Percentiles rank a stretch among this genome's conserved stretches.
Evolutionary conservation across 2,329 filamentous ascomycete species (phyloP).

Genomic region (Cladosporium phlei): DNA sequence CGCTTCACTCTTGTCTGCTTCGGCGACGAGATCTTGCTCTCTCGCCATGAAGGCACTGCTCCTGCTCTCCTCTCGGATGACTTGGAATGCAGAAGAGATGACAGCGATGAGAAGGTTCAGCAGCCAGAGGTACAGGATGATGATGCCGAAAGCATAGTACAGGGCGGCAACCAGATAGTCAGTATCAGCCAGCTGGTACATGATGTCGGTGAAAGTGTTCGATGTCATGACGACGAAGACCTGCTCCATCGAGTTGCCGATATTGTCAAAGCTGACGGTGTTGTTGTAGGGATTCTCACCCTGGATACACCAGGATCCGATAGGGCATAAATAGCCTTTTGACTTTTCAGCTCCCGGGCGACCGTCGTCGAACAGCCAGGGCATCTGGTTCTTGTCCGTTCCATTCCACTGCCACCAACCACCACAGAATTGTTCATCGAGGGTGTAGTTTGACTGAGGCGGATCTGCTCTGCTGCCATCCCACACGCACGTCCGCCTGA

Average conservation of each 20-base stretch:
- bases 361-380: slow-evolving; percentile 64
- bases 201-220: slow-evolving; percentile 91
- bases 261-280: slow-evolving; percentile 93
- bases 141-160: slow-evolving; percentile 67
- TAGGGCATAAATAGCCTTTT: slow-evolving; percentile 87
- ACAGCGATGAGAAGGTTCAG: slow-evolving; percentile 92
- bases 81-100: slow-evolving; percentile 96
- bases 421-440: slow-evolving; percentile 68
- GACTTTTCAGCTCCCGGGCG: slow-evolving; percentile 47
- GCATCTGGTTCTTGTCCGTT: slow-evolving; percentile 45
- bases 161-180: slow-evolving; percentile 84
- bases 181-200: slow-evolving; percentile 88
- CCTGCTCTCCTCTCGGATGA: slow-evolving; percentile 94
- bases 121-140: slow-evolving; percentile 94
- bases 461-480: slow-evolving; percentile 38
- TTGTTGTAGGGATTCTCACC: slow-evolving; percentile 72
- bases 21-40: slow-evolving; percentile 46
- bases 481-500: slow-evolving; percentile 46
- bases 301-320: slow-evolving; percentile 77
- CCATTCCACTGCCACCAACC: slow-evolving; percentile 62
- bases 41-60: slow-evolving; percentile 86
- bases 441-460: slow-evolving; percentile 50
- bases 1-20: slow-evolving; percentile 35
- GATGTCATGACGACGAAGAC: slow-evolving; percentile 98
- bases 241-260: slow-evolving; percentile 82